phyloP scores from a whole-genome alignment of 306 rosid species.

The Cicer bijugum region DNA sequence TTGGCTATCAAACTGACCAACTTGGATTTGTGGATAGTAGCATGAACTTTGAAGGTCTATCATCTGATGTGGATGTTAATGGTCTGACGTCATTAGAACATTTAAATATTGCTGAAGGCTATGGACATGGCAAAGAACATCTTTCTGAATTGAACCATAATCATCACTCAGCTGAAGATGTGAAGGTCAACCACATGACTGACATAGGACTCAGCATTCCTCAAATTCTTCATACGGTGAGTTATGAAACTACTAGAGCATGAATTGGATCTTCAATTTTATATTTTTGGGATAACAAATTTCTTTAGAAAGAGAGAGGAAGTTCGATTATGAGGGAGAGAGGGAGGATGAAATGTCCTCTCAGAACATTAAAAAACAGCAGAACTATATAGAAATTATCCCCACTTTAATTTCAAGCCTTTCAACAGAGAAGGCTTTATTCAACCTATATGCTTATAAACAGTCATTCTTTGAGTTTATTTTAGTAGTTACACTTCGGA shows the following conservation, averaged over 20 bases:
- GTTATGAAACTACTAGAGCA: constrained; percentile 46
- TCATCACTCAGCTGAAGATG: constrained; percentile 53
- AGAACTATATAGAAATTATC: constrained; percentile 12
- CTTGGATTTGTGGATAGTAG: constrained; percentile 57
- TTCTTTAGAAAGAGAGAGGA: constrained; percentile 6
- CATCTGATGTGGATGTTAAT: constrained; percentile 58
- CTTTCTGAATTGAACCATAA: constrained; percentile 58
- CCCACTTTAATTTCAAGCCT: constrained; percentile 20
- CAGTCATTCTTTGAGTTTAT: constrained; percentile 9
- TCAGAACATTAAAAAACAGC: constrained; percentile 29
- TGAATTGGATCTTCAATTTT: constrained; percentile 12
- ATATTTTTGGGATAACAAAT: neutral
- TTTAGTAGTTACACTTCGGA: constrained; percentile 16
- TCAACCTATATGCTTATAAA: constrained; percentile 9
- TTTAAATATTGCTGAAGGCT: constrained; percentile 56
- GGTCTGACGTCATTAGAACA: constrained; percentile 61
- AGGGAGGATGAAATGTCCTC: constrained; percentile 17
- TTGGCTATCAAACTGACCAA: constrained; percentile 59
- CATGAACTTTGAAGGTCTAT: constrained; percentile 60
- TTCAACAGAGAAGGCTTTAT: neutral
- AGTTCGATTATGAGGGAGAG: constrained; percentile 10
- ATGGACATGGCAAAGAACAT: constrained; percentile 56
- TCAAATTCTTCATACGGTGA: constrained; percentile 89
- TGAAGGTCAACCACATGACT: constrained; percentile 52
- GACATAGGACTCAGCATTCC: constrained; percentile 84